Evolutionary conservation across 2,329 filamentous ascomycete genomes (phyloP), one percentile per base, ranked within the genome.

Genomic region (Aspergillus flavus): DNA sequence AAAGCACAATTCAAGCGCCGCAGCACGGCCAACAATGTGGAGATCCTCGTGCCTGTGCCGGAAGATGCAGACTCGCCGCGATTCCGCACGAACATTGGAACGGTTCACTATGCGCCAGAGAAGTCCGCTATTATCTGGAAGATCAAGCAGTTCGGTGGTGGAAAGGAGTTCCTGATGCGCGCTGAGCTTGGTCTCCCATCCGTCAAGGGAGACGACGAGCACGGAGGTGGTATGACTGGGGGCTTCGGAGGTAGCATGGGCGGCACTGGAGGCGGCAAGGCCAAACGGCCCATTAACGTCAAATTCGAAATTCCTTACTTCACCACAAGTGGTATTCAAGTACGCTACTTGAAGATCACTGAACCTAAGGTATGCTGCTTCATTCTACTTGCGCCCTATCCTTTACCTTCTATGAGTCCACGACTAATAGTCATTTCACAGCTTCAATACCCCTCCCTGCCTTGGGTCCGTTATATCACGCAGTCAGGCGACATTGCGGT

Each of bases 301-400:
- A 99, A 99, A 83, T 99, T 99, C 78, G 95, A 99, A 83, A 99
- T 99, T 75, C 95, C 95, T n/a, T 99, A 99, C 81, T 99, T 99
- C 78, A 99, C 95, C n/a, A 99, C 96, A 3, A 96, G 92, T 81
- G 95, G 95, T 68, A 99, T 99, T 71, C 96, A 99, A 80, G 95
- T 99, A 73, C 88, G 95, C 74, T 99, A 99, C 79, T 81, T 99
- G 78, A 99, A 99, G 86, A 99, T 99, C 75, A 98, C 96, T 68
- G 95, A 99, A 81, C 95, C 95, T 54, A 99, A 99, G 92, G 94
- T 97, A 83, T 73, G 87, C 79, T n/a, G 67, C 4, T 58, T 23
- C 43, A 30, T 52, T 21, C 53, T 11, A 12, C 1, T 39, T 14
- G 11, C n/a, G 12, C n/a, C 16, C 23, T 32, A 19, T 4, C 26